Evolutionary conservation across 441 rosid genomes (phyloP).

Genomic region (Euphorbia celastroides): DNA sequence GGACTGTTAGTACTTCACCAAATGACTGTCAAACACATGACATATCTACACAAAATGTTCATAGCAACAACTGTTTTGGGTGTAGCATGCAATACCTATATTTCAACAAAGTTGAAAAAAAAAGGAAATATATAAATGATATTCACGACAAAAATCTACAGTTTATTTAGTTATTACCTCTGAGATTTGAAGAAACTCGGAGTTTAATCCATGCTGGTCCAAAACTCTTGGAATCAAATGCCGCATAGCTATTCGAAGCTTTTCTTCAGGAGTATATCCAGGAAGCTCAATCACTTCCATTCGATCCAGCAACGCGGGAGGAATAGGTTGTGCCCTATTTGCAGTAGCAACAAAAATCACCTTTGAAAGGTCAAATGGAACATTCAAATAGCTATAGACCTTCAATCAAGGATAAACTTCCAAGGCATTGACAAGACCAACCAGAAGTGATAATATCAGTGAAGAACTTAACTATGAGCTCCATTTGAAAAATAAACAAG

Average conservation of each 20-base stretch:
- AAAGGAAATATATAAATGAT: neutral
- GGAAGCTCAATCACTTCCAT: slow-evolving; percentile 99
- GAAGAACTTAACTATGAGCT: slow-evolving; percentile 8
- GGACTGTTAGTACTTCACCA: neutral
- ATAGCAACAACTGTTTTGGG: neutral
- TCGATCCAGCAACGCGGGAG: slow-evolving; percentile 92
- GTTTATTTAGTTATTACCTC: slow-evolving; percentile 51
- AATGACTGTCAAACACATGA: slow-evolving; percentile 2
- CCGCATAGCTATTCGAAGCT: slow-evolving; percentile 82
- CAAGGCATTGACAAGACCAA: slow-evolving; percentile 9
- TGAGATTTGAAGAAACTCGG: slow-evolving; percentile 91
- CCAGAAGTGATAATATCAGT: neutral
- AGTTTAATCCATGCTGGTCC: slow-evolving; percentile 91
- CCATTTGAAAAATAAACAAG: neutral
- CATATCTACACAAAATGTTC: neutral
- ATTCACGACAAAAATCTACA: neutral
- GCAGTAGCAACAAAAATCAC: slow-evolving; percentile 97
- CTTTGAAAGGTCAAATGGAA: slow-evolving; percentile 96
- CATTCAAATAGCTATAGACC: slow-evolving; percentile 78
- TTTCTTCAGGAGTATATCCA: slow-evolving; percentile 96
- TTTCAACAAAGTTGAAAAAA: neutral
- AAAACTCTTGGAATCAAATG: slow-evolving; percentile 95
- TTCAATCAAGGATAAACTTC: slow-evolving; percentile 48
- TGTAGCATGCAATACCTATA: neutral
- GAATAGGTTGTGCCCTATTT: slow-evolving; percentile 87